Evolutionary conservation across 345 rosid species (phyloP).

Genomic region (Lepidium aucheri): DNA sequence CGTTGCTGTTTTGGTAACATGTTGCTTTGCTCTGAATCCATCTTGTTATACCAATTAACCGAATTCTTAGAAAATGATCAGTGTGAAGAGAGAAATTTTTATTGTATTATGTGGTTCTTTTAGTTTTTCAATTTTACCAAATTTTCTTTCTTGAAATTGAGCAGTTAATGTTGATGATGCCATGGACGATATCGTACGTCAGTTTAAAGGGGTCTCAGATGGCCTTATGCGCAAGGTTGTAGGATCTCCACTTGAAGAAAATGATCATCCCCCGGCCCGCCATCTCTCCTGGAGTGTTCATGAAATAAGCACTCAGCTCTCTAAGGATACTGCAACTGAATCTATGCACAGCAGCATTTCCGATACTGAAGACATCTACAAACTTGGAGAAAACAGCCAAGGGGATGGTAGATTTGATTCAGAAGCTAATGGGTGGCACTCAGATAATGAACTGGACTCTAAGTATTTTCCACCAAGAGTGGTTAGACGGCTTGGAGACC

Average conservation of each 20-base stretch:
- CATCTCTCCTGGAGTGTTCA: slow-evolving; percentile 58
- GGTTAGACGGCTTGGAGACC: slow-evolving; percentile 37
- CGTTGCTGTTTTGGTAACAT: background rate
- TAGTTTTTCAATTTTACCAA: background rate
- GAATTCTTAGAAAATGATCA: background rate
- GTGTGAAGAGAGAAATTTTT: background rate
- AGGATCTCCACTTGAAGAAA: slow-evolving; percentile 40
- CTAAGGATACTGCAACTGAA: slow-evolving; percentile 43
- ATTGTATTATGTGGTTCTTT: slow-evolving; percentile 9
- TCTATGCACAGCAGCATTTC: slow-evolving; percentile 54
- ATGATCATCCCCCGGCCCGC: slow-evolving; percentile 39
- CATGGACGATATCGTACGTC: slow-evolving; percentile 89
- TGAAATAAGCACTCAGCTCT: slow-evolving; percentile 37
- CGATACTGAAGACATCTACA: slow-evolving; percentile 55
- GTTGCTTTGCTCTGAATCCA: background rate
- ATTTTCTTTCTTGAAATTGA: slow-evolving; percentile 1
- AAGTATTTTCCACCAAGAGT: slow-evolving; percentile 42
- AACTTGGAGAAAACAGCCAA: slow-evolving; percentile 36
- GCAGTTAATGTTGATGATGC: slow-evolving; percentile 99
- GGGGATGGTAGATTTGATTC: slow-evolving; percentile 41
- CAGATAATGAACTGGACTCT: slow-evolving; percentile 71
- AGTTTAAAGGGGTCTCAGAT: slow-evolving; percentile 84
- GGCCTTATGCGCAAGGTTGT: slow-evolving; percentile 81
- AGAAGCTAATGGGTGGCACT: slow-evolving; percentile 59
- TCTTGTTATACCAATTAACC: background rate